Evolutionary conservation across 2,329 filamentous ascomycete genomes (phyloP).

Genomic region (Tolypocladium paradoxum): DNA sequence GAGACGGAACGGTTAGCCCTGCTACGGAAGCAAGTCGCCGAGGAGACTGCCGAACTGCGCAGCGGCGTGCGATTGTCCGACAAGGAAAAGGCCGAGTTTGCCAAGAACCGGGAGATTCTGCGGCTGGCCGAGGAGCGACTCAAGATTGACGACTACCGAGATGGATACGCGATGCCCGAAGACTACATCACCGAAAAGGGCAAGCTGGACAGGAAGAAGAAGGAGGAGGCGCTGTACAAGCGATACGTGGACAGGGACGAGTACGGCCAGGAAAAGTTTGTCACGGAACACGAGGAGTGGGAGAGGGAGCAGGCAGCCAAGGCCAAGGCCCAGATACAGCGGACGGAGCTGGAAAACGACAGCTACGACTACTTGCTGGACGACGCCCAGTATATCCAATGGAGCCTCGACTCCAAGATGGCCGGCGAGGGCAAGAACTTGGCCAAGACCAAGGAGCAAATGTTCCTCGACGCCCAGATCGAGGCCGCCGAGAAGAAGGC

Average conservation of each 20-base stretch:
- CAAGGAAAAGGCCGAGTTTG: constrained; percentile 77
- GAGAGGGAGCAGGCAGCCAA: constrained; percentile 81
- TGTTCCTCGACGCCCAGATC: constrained; percentile 67
- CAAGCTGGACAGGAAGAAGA: constrained; percentile 76
- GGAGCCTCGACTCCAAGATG: constrained; percentile 63
- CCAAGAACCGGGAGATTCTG: constrained; percentile 74
- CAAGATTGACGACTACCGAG: constrained; percentile 79
- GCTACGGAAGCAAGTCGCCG: constrained; percentile 79
- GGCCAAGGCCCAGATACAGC: constrained; percentile 75
- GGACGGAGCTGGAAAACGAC: constrained; percentile 63
- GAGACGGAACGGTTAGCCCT: constrained; percentile 77
- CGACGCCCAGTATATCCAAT: constrained; percentile 77
- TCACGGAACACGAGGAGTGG: constrained; percentile 95
- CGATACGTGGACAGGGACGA: constrained; percentile 82
- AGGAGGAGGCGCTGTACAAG: constrained; percentile 82
- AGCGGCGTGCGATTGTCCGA: constrained; percentile 67
- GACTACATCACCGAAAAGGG: constrained; percentile 93
- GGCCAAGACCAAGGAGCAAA: constrained; percentile 58
- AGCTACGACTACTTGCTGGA: constrained; percentile 94
- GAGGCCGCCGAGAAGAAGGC: constrained; percentile 84
- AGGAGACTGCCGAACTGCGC: constrained; percentile 72
- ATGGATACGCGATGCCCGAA: constrained; percentile 88
- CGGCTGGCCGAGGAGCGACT: constrained; percentile 74
- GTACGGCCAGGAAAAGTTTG: constrained; percentile 75
- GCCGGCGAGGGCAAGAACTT: constrained; percentile 60